These are phyloP conservation scores for Besnoitia besnoiti DNA, from an alignment of 169 alveolate genomes.

Conservation along the genomic window DNA sequence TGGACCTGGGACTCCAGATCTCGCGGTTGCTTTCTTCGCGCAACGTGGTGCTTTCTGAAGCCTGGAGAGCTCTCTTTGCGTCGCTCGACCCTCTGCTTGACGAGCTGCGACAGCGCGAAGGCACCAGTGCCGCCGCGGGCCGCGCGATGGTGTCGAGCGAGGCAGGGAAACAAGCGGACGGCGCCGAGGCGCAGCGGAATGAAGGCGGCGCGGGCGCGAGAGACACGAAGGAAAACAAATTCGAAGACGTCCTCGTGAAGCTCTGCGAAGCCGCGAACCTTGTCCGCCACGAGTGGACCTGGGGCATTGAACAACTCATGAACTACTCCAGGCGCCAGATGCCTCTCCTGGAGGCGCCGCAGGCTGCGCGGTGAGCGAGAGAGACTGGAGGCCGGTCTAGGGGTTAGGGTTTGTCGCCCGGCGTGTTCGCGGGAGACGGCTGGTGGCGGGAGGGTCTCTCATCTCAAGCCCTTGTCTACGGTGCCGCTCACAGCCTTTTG, in stretches of 20 bases:
- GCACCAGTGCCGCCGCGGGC: background rate
- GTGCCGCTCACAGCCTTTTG: too few species aligned
- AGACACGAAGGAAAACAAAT: background rate
- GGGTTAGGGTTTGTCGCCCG: too few species aligned
- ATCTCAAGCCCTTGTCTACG: too few species aligned
- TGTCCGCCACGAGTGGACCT: constrained; percentile 16
- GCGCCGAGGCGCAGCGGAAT: background rate
- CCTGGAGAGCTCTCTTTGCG: background rate
- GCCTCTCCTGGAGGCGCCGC: background rate
- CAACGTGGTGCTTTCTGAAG: background rate
- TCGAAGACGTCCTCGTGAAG: background rate
- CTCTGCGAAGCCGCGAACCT: constrained; percentile 6
- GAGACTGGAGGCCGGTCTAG: too few species aligned
- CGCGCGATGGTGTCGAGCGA: background rate
- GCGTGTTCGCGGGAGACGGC: too few species aligned
- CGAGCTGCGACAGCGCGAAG: background rate
- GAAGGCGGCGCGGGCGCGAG: background rate
- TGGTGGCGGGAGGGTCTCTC: too few species aligned
- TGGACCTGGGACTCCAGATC: background rate
- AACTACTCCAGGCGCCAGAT: background rate
- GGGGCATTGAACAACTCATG: background rate
- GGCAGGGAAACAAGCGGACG: background rate
- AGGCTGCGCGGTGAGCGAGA: constrained; percentile 1
- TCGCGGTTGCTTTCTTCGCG: constrained; percentile 14
- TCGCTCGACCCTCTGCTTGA: background rate